Base-by-base conservation (phyloP, 768 basidiomycete species). In the Rhodotorula graminis region DNA sequence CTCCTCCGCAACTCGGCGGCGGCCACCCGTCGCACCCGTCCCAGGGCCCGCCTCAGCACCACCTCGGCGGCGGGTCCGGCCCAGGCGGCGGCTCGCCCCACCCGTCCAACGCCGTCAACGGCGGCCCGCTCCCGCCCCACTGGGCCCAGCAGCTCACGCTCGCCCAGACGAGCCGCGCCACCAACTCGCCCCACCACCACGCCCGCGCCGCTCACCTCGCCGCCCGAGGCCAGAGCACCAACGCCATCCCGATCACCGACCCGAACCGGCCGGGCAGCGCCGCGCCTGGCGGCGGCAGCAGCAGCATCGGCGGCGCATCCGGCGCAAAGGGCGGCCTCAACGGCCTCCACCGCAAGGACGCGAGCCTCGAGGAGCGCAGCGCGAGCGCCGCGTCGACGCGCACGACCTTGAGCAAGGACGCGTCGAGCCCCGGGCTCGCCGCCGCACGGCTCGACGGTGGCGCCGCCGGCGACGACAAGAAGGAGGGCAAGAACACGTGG, bases 181-280 rank as follows among this genome's bases (percentile, higher is more conserved):
- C 91, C 37, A 88, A 90, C 69, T 89, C 91, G 6, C 92, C 93
- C 0, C 93, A 97, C 80, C 93, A 96, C 79, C 89, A 95, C 65
- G 96, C 96, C 21, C 86, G 94, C 61, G 90, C 92, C n/a, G 94
- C 90, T 71, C 93, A 93, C 62, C 89, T 97, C 86, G 91, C 93
- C 49, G 90, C 91, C 29, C 87, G 96, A 60, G 90, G 89, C 25
- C 86, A 90, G 71, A 84, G 90, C 55, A 94, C 92, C 82, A 95
- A 81, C 89, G 90, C 69, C 92, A 97, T 81, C 93, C 94, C 29
- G 92, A 70, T 79, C 78, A 68, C 81, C 77, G 27, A 75, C 77
- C 40, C 78, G 80, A 61, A 78, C 78, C 58, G 74, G 44, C 67
- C 71, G 31, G 68, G 62, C 27, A 66, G 56, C 56, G 31, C 57